A percentile compares a stretch with the other conserved stretches of the same genome.
Evolutionary conservation across 2,329 filamentous ascomycete genomes (phyloP).

Genomic region (Aspergillus fumigatus): DNA sequence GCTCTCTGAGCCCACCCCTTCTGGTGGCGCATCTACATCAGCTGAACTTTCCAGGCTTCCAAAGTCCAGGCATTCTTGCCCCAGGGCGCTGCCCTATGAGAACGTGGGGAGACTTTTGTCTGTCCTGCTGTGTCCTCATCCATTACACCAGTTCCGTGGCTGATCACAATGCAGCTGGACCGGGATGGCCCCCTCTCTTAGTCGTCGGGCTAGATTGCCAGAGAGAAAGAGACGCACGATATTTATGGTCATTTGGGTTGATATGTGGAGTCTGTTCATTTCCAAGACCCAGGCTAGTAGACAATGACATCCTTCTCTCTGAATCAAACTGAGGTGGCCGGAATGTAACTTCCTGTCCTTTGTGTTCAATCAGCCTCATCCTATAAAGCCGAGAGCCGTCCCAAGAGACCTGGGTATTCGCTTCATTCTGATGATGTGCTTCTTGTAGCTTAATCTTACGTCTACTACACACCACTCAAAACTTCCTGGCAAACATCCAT

Average conservation of each 20-base stretch:
- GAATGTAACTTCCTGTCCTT: constrained; percentile 5
- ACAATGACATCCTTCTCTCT: constrained; percentile 6
- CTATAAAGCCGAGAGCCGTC: neutral
- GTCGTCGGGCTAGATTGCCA: neutral
- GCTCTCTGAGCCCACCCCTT: constrained; percentile 8
- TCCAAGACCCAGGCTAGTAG: constrained; percentile 9
- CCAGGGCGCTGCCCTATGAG: constrained; percentile 12
- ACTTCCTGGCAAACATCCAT: neutral
- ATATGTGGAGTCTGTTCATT: constrained; percentile 9
- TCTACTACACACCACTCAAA: neutral
- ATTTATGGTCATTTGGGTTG: neutral
- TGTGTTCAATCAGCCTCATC: neutral
- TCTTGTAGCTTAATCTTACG: neutral
- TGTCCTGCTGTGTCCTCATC: constrained; percentile 9
- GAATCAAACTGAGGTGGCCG: constrained; percentile 1
- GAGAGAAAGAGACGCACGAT: neutral
- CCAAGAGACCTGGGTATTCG: neutral
- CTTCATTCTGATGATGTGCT: neutral
- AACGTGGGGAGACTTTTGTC: constrained; percentile 1
- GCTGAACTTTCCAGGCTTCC: constrained; percentile 18
- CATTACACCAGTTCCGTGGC: constrained; percentile 19
- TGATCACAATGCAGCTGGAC: constrained; percentile 22
- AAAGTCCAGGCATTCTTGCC: constrained; percentile 13
- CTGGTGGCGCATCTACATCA: constrained; percentile 19
- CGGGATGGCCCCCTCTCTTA: constrained; percentile 4